Percentiles rank a stretch among this genome's conserved stretches.
These are phyloP conservation scores for Ceratobasidium sp. DNA, from an alignment of 1,284 basidiomycete genomes.

Conservation along the genomic window DNA sequence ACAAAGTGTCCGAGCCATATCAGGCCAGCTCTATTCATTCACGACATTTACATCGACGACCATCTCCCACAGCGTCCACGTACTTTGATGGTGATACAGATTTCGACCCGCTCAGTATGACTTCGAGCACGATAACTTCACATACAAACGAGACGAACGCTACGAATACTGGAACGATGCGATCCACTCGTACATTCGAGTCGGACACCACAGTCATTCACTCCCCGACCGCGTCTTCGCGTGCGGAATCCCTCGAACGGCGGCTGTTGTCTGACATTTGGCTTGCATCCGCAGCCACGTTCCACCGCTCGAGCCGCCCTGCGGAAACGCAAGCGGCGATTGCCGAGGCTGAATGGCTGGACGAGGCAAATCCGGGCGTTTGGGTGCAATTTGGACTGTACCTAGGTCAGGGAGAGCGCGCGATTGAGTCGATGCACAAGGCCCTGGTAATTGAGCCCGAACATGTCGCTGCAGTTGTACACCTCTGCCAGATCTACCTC, in stretches of 20 bases:
- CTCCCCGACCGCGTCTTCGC: constrained; percentile 44
- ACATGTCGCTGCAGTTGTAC: constrained; percentile 76
- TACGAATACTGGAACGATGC: constrained; percentile 3
- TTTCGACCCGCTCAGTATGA: constrained; percentile 28
- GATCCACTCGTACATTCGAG: neutral
- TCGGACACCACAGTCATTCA: constrained; percentile 32
- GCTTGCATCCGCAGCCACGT: constrained; percentile 93
- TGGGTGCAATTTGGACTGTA: constrained; percentile 94
- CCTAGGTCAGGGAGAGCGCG: constrained; percentile 63
- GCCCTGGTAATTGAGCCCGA: constrained; percentile 80
- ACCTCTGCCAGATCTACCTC: constrained; percentile 78
- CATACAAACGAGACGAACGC: neutral
- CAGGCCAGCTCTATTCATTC: constrained; percentile 90
- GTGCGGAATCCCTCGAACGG: constrained; percentile 55
- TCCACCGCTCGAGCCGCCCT: constrained; percentile 85
- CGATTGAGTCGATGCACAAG: constrained; percentile 80
- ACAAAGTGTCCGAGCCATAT: constrained; percentile 62
- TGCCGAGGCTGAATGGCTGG: constrained; percentile 91
- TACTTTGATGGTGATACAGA: constrained; percentile 24
- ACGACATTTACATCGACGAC: constrained; percentile 53
- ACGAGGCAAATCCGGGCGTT: constrained; percentile 85
- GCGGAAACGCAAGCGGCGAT: constrained; percentile 91
- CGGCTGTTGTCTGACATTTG: constrained; percentile 85
- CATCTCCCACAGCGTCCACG: constrained; percentile 16
- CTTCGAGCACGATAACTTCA: constrained; percentile 2